Conservation (phyloP, 2,329 filamentous ascomycete genomes). For the Exophiala spinifera region DNA sequence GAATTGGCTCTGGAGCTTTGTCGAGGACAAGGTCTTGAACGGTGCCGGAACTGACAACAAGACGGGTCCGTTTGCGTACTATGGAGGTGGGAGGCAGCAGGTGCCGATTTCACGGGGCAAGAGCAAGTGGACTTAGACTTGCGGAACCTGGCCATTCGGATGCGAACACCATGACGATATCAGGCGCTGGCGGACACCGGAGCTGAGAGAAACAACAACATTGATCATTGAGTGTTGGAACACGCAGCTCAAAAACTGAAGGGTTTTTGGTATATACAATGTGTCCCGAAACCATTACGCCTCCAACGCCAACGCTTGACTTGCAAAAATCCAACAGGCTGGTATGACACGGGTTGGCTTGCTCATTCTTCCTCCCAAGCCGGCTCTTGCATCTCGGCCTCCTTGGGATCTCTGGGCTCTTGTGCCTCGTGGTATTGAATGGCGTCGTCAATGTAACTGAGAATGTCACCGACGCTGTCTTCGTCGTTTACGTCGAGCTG, state of each 20-base stretch:
- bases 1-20: slow-evolving; percentile 21
- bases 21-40: slow-evolving; percentile 15
- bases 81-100: slow-evolving; percentile 17
- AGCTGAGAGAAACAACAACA: neutral
- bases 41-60: slow-evolving; percentile 7
- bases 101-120: slow-evolving; percentile 13
- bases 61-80: slow-evolving; percentile 7
- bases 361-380: slow-evolving; percentile 44
- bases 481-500: slow-evolving; percentile 87
- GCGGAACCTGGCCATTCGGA: neutral
- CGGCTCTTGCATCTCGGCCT: slow-evolving; percentile 57
- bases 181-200: neutral
- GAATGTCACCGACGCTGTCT: slow-evolving; percentile 77
- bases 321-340: slow-evolving; percentile 1
- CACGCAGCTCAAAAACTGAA: neutral
- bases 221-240: neutral
- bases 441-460: slow-evolving; percentile 92
- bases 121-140: slow-evolving; percentile 18
- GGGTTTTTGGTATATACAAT: slow-evolving; percentile 5
- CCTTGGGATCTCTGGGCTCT: slow-evolving; percentile 76
- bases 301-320: slow-evolving; percentile 26
- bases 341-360: neutral
- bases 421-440: slow-evolving; percentile 93
- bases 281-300: neutral
- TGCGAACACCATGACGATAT: neutral